Percentiles rank a stretch among this genome's conserved stretches.
Conservation (phyloP, 2,329 filamentous ascomycete species). For the Nannizziopsis arthrosporioides region DNA sequence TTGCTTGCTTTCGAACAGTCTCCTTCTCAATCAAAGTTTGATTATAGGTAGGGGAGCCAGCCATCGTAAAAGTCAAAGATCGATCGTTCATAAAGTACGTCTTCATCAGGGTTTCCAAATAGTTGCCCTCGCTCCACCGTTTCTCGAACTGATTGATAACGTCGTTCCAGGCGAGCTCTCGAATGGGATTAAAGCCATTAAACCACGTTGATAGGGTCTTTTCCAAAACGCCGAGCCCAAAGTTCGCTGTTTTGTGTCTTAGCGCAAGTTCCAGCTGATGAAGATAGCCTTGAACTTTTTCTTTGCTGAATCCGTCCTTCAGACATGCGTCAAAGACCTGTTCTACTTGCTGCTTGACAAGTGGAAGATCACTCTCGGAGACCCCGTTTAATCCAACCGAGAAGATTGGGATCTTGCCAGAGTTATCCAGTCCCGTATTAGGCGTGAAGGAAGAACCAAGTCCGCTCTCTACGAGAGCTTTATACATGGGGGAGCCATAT, state of each 20-base stretch:
- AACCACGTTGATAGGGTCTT: conserved; percentile 89
- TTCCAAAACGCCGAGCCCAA: conserved; percentile 83
- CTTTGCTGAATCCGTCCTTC: conserved; percentile 68
- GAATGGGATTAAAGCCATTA: conserved; percentile 84
- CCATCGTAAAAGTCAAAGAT: conserved; percentile 87
- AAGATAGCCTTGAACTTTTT: conserved; percentile 85
- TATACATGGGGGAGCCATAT: conserved; percentile 88
- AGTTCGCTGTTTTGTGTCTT: conserved; percentile 93
- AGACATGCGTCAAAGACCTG: conserved; percentile 59
- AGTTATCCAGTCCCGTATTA: conserved; percentile 82
- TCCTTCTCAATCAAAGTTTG: conserved; percentile 68
- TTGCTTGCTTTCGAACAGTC: conserved; percentile 56
- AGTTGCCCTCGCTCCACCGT: conserved; percentile 61
- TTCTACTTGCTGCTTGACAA: conserved; percentile 62
- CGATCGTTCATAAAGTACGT: conserved; percentile 85
- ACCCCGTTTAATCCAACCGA: conserved; percentile 89
- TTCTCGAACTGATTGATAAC: conserved; percentile 72
- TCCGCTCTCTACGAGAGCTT: conserved; percentile 74
- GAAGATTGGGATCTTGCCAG: conserved; percentile 66
- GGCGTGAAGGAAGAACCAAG: conserved; percentile 89
- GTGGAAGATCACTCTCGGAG: conserved; percentile 62
- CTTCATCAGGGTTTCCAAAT: conserved; percentile 72
- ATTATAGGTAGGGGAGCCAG: conserved; percentile 63
- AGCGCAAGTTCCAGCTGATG: conserved; percentile 87
- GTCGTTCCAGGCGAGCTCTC: conserved; percentile 83